These are phyloP conservation scores for Mesotaenium endlicherianum DNA, from an alignment of 139 green algal species.

Conservation along the genomic window DNA sequence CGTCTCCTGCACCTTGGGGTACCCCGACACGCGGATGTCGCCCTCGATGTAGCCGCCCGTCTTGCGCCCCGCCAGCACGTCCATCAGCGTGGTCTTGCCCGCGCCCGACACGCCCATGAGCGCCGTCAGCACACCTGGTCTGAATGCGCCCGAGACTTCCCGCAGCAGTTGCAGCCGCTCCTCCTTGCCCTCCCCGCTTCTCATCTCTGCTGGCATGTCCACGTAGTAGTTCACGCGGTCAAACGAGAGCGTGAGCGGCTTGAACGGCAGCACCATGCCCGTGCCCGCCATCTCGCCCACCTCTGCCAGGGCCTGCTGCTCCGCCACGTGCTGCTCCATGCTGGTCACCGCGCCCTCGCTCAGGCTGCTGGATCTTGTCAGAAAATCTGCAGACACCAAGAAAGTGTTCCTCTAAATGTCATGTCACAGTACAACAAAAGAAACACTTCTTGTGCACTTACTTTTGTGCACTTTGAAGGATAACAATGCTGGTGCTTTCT, in stretches of 20 bases:
- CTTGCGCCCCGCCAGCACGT: slow-evolving; percentile 27
- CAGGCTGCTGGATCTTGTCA: too few species aligned
- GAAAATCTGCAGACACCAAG: too few species aligned
- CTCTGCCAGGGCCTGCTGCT: background rate
- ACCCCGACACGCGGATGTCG: slow-evolving; percentile 62
- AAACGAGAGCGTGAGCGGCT: slow-evolving; percentile 11
- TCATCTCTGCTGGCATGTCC: slow-evolving; percentile 14
- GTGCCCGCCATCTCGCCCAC: background rate
- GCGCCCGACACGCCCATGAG: slow-evolving; percentile 33
- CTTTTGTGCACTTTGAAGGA: too few species aligned
- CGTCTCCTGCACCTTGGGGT: slow-evolving; percentile 58
- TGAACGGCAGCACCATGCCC: slow-evolving; percentile 36
- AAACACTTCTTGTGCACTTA: too few species aligned
- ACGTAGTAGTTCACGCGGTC: slow-evolving; percentile 34
- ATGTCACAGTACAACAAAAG: too few species aligned
- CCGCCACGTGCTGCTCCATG: too few species aligned
- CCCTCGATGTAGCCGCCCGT: slow-evolving; percentile 47
- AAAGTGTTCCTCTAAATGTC: too few species aligned
- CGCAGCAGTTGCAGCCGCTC: slow-evolving; percentile 7
- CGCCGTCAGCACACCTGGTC: slow-evolving; percentile 28
- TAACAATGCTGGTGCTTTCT: too few species aligned
- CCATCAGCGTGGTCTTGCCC: slow-evolving; percentile 43
- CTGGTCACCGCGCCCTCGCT: too few species aligned
- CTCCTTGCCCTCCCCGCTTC: background rate
- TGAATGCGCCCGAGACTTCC: slow-evolving; percentile 16